Evolutionary conservation across 208 protist genomes (phyloP), one percentile per base, ranked within the genome.

Genomic region (Lotmaria passim): DNA sequence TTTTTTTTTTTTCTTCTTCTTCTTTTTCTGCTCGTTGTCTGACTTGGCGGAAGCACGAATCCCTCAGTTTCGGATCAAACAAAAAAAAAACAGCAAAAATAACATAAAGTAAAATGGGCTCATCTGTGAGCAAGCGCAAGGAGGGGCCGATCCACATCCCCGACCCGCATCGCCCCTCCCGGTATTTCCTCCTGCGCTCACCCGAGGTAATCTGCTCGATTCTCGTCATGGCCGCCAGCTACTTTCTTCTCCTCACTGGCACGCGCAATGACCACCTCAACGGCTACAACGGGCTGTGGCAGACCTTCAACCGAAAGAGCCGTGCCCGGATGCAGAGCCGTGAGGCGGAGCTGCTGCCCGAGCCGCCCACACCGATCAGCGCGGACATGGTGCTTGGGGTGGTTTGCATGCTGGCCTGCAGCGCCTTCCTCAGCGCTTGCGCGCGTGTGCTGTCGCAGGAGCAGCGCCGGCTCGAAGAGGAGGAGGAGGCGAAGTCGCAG

Each of bases 341-440:
- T 30, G 69, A 71, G 28, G 62, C 68, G 11, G 46, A 58, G 74
- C 43, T 65, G 47, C 31, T 64, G 48, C 43, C 63, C 30, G 57
- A 70, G 1, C 53, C 69, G 2, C 74, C 74, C 3, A 68, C 57
- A 8, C 31, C 44, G 51, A 38, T 92, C n/a, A 89, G 82, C 72
- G 43, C 81, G 17, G 86, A 92, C 59, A 68, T 88, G 47, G 57
- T 85, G 23, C 43, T 86, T 0, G 63, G 81, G 7, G 34, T 84
- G 3, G 21, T 89, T 24, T 61, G 81, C 58, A 50, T 59, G 7
- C 39, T 92, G 47, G 48, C 75, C 31, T 41, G 51, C n/a, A 82
- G 76, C 46, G 53, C 56, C 31, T 73, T 83, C 33, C 59, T 89
- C 1, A 69, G 58, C 41, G 78, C 78, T 8, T 76, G 80, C 61